phyloP scores from a whole-genome alignment of 2,329 filamentous ascomycete species.

The Aspergillus puulaauensis region DNA sequence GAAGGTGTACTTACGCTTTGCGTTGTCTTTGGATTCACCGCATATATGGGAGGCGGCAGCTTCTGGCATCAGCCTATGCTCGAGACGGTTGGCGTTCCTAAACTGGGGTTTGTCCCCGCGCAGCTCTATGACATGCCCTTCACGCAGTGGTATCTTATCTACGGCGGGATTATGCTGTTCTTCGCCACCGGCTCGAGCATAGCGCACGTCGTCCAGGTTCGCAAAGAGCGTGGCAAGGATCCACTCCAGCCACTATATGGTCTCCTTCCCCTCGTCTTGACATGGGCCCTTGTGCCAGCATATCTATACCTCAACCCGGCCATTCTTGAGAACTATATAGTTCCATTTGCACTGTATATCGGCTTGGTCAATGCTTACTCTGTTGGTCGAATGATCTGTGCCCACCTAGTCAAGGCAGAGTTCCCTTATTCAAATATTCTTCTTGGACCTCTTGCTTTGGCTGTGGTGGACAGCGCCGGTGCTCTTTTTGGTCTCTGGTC shows the following conservation, averaged over 20 bases:
- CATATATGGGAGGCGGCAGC: conserved; percentile 78
- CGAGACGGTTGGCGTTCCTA: conserved; percentile 65
- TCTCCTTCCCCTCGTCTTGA: conserved; percentile 74
- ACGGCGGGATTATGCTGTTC: conserved; percentile 76
- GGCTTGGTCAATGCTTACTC: conserved; percentile 92
- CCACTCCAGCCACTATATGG: conserved; percentile 70
- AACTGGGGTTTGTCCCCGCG: conserved; percentile 64
- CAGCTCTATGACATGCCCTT: conserved; percentile 76
- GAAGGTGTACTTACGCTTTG: conserved; percentile 88
- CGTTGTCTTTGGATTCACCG: conserved; percentile 78
- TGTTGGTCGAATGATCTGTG: conserved; percentile 93
- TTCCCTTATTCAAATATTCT: conserved; percentile 94
- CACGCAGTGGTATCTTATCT: conserved; percentile 89
- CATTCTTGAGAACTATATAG: conserved; percentile 77
- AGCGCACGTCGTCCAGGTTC: conserved; percentile 79
- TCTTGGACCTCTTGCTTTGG: conserved; percentile 72
- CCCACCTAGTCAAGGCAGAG: conserved; percentile 80
- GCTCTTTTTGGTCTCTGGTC: conserved; percentile 69
- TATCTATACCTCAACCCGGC: conserved; percentile 84
- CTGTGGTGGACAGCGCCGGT: conserved; percentile 77
- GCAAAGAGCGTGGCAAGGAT: conserved; percentile 70
- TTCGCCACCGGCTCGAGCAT: conserved; percentile 76
- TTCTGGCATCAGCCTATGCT: conserved; percentile 91
- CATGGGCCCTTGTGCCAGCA: conserved; percentile 72
- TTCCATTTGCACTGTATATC: conserved; percentile 86